Evolutionary conservation across 2,329 filamentous ascomycete genomes (phyloP), one percentile per base, ranked within the genome.

Genomic region (Diaporthe australafricana): DNA sequence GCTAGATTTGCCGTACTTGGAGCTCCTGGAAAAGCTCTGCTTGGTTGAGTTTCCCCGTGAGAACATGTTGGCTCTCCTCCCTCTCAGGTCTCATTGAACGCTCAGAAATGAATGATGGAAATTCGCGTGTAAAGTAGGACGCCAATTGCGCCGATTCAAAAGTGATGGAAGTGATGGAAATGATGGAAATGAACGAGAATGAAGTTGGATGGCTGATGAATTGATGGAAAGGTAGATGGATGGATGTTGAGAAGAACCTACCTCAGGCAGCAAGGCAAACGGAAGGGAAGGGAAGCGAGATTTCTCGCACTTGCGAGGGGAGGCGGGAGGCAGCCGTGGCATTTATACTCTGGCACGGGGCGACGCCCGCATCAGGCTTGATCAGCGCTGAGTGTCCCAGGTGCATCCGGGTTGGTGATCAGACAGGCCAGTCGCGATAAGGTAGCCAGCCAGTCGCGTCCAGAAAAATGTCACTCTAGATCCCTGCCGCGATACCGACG

Each of bases 1-100:
- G 76, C 80, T 87, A 5, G 87, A 86, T 75, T 87, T 88, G 75
- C 80, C 83, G 30, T 77, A 76, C 74, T 87, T 88, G 70, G 87
- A 84, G 73, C 84, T 81, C 74, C 87, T 89, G 67, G 87, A 86
- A 72, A 88, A 88, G 80, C 86, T 89, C 82, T 86, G 82, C 76
- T 85, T 40, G 80, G 82, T 27, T 83, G 82, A 42, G 79, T 78
- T 48, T 78, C 83, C 83, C 75, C 83, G 81, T 27, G 42, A 69
- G 77, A 88, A 89, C 87, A 87, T 89, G 35, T 78, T 82, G 77
- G 74, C 66, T 56, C 56, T 40, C 53, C 62, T 52, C 35, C 35
- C 40, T 60, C 45, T 55, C 70, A 30, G 55, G 35, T 40, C 22
- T 69, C 72, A 60, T 70, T 38, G 69, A 35, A 45, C 52, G 38